Evolutionary conservation across 1,284 basidiomycete species (phyloP).

Genomic region (Pulchroboletus neoregius): DNA sequence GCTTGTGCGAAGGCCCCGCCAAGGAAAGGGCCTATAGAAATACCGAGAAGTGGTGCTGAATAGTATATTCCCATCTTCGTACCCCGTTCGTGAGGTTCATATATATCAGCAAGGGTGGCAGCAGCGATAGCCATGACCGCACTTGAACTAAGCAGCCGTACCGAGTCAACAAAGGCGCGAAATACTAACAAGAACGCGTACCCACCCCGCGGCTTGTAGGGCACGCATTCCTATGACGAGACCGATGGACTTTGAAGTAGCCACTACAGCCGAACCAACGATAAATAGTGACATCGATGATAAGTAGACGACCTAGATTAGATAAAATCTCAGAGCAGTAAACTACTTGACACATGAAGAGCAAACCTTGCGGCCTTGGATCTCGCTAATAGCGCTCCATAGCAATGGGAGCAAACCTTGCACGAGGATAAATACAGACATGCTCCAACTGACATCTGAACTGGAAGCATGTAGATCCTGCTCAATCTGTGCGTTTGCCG

Average conservation of each 20-base stretch:
- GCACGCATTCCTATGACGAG: slow-evolving; percentile 72
- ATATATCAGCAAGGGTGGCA: slow-evolving; percentile 80
- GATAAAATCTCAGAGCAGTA: not conserved
- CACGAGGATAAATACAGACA: slow-evolving; percentile 77
- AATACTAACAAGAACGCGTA: not conserved
- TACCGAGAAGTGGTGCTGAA: slow-evolving; percentile 56
- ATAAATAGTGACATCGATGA: slow-evolving; percentile 59
- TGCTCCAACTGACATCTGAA: slow-evolving; percentile 66
- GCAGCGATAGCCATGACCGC: slow-evolving; percentile 79
- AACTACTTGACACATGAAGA: not conserved
- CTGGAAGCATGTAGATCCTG: slow-evolving; percentile 62
- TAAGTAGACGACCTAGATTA: slow-evolving; percentile 61
- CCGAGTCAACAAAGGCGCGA: not conserved
- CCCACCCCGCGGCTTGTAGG: slow-evolving; percentile 60
- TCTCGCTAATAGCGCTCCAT: slow-evolving; percentile 76
- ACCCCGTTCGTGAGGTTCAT: slow-evolving; percentile 75
- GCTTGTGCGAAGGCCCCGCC: slow-evolving; percentile 68
- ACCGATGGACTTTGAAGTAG: slow-evolving; percentile 57
- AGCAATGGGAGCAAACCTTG: slow-evolving; percentile 67
- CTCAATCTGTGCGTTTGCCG: slow-evolving; percentile 70
- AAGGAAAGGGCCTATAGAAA: slow-evolving; percentile 65
- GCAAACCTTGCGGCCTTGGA: slow-evolving; percentile 72
- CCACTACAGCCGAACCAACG: slow-evolving; percentile 62
- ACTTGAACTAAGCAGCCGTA: slow-evolving; percentile 49
- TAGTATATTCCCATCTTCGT: slow-evolving; percentile 80